Percentiles rank a stretch among this genome's conserved stretches.
These are phyloP conservation scores for Phytopythium delawarense DNA, from an alignment of 352 stramenopile species.

Conservation along the genomic window DNA sequence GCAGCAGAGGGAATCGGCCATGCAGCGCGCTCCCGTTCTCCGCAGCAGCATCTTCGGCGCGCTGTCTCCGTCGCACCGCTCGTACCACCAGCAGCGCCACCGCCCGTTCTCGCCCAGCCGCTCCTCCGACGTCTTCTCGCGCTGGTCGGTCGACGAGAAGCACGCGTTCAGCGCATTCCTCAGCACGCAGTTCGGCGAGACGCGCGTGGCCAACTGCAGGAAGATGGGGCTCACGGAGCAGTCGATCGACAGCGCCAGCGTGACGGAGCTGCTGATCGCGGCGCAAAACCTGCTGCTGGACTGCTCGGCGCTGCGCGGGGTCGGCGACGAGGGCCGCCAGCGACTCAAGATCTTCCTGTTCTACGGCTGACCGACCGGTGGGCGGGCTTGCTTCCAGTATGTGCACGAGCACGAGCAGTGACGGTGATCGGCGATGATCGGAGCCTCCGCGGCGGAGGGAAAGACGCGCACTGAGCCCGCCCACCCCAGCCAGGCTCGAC, in stretches of 20 bases:
- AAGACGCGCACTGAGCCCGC: not conserved
- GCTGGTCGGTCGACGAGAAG: conserved; percentile 44
- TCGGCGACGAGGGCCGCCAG: conserved; percentile 44
- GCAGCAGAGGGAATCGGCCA: conserved; percentile 5
- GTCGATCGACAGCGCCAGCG: conserved; percentile 44
- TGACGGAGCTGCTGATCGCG: conserved; percentile 43
- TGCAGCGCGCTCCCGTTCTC: not conserved
- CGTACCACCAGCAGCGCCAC: not conserved
- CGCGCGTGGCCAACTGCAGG: conserved; percentile 52
- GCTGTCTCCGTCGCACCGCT: not conserved
- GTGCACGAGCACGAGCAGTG: not conserved
- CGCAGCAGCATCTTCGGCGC: conserved; percentile 2
- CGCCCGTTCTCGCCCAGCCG: conserved; percentile 9
- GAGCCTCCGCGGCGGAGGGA: not conserved
- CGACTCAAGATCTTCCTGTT: conserved; percentile 75
- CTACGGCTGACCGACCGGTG: conserved; percentile 37
- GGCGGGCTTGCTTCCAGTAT: not conserved
- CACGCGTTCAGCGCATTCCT: conserved; percentile 41
- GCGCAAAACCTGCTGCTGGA: conserved; percentile 70
- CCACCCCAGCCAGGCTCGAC: not conserved
- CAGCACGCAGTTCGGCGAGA: conserved; percentile 54
- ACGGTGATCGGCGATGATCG: not conserved
- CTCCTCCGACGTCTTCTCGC: conserved; percentile 45
- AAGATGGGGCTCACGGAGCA: conserved; percentile 60
- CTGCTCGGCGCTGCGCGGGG: conserved; percentile 32